Evolutionary conservation across 2,329 filamentous ascomycete species (phyloP).

Genomic region (Kalmusia sp.): DNA sequence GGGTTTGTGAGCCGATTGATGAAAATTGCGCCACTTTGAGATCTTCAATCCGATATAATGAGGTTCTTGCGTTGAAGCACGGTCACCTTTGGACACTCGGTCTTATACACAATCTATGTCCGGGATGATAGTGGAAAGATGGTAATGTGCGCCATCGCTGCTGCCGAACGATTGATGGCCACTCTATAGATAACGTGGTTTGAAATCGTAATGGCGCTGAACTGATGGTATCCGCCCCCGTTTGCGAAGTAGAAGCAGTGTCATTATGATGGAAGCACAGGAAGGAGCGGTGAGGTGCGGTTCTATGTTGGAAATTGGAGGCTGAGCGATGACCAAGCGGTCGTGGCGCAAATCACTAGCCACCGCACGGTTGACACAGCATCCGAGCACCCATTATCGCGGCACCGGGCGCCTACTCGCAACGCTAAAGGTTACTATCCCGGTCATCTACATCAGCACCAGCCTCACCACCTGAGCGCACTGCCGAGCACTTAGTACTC

Average conservation of each 20-base stretch:
- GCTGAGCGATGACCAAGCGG: slow-evolving; percentile 3
- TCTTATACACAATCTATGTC: not conserved
- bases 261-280: not conserved
- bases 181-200: not conserved
- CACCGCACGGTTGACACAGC: slow-evolving; percentile 5
- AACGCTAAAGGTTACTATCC: too few species aligned
- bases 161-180: not conserved
- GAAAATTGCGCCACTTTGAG: not conserved
- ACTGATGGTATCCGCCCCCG: not conserved
- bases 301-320: not conserved
- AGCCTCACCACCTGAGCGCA: slow-evolving; percentile 22
- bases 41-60: not conserved
- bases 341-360: slow-evolving; percentile 6
- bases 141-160: not conserved
- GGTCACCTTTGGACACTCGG: not conserved
- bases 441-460: slow-evolving; percentile 28
- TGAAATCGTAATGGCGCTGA: not conserved
- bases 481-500: not conserved
- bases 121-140: not conserved
- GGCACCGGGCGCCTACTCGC: too few species aligned
- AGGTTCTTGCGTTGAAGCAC: not conserved
- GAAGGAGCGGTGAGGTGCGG: not conserved
- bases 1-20: not conserved
- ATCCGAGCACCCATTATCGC: not conserved
- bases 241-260: not conserved